These are phyloP conservation scores for Aspergillus pseudoterreus DNA, from an alignment of 2,329 filamentous ascomycete species.

Conservation along the genomic window DNA sequence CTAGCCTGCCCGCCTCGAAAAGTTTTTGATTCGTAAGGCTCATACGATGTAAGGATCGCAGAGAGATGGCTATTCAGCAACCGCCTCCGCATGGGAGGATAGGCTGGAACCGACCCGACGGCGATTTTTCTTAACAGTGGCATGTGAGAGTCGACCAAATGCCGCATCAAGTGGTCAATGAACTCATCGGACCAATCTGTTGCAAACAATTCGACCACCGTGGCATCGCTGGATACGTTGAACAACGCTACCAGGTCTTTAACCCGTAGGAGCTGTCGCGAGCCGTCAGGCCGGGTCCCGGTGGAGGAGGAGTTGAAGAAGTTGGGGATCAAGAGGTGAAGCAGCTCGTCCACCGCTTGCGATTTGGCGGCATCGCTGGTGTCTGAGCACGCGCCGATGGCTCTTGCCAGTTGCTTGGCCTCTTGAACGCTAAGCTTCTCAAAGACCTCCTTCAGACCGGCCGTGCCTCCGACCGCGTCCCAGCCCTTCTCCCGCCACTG, in stretches of 20 bases:
- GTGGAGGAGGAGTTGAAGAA: background rate
- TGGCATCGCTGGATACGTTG: background rate
- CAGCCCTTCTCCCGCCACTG: background rate
- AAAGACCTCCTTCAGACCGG: background rate
- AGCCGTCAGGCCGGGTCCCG: background rate
- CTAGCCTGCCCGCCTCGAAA: background rate
- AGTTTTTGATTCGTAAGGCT: background rate
- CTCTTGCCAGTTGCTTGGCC: background rate
- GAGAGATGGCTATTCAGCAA: background rate
- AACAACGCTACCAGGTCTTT: background rate
- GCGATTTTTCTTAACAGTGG: background rate
- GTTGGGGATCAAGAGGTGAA: background rate
- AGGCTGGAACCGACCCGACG: background rate
- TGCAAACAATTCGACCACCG: background rate
- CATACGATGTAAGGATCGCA: background rate
- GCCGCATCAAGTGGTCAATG: background rate
- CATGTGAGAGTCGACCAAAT: background rate
- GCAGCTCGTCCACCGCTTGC: background rate
- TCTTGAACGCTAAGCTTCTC: slow-evolving; percentile 2
- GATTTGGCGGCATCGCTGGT: background rate
- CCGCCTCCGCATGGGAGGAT: background rate
- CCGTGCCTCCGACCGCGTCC: background rate
- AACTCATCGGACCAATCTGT: background rate
- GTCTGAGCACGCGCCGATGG: background rate
- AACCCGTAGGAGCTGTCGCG: background rate